Evolutionary conservation across 768 basidiomycete species (phyloP).

Genomic region (Leccinum boreale): DNA sequence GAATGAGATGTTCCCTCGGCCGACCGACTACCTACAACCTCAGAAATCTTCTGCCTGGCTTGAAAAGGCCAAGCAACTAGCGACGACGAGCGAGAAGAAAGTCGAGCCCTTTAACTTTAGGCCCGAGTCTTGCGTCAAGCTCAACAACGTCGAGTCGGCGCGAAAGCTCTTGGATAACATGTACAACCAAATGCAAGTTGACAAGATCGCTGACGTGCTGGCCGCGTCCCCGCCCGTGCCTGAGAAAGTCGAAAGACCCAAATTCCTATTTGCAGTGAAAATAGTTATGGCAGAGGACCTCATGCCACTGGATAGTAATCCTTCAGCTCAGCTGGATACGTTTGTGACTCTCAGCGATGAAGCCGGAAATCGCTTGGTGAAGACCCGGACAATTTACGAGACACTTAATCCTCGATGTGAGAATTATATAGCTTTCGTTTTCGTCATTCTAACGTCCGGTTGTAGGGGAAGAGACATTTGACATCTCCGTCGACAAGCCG

Average conservation of each 20-base stretch:
- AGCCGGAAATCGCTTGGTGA: conserved; percentile 82
- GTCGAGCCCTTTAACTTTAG: conserved; percentile 94
- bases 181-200: conserved; percentile 89
- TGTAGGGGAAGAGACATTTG: conserved; percentile 95
- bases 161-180: conserved; percentile 89
- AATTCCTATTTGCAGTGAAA: conserved; percentile 91
- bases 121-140: conserved; percentile 91
- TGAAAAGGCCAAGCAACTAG: conserved; percentile 78
- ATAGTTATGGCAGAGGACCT: conserved; percentile 88
- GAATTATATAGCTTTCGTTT: conserved; percentile 25
- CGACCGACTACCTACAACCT: conserved; percentile 72
- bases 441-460: conserved; percentile 2
- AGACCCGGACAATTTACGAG: conserved; percentile 96
- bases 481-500: conserved; percentile 89
- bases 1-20: conserved; percentile 91
- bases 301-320: conserved; percentile 70
- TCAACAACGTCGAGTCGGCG: conserved; percentile 95
- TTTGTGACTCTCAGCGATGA: conserved; percentile 96
- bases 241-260: conserved; percentile 60
- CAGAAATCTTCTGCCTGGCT: conserved; percentile 88
- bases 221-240: conserved; percentile 63
- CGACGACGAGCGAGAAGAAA: conserved; percentile 81
- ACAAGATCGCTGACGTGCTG: conserved; percentile 72
- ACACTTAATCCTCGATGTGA: conserved; percentile 84
- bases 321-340: conserved; percentile 81